Evolutionary conservation across 805 yeast genomes (phyloP), one percentile per base, ranked within the genome.

Genomic region (Ogataea trehalophila): DNA sequence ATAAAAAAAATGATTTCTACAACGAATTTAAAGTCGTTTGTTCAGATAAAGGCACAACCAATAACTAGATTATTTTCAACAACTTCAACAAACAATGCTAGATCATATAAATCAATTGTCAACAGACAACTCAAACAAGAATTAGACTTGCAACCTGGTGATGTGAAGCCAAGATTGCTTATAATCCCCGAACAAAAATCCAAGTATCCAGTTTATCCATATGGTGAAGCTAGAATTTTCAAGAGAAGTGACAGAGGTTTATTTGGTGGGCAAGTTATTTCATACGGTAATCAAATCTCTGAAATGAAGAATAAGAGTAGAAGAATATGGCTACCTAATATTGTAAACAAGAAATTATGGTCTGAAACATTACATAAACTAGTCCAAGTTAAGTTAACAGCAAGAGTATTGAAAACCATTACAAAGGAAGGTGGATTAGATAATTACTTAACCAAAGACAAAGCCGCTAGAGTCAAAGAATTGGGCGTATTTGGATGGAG

Each of bases 351-450:
- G 61, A 77, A 75, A 33, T 70, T 94, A 41, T 92, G 96, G 94
- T 87, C 96, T 53, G 96, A 87, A 56, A 70, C 87, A 0, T 74
- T 94, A 58, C 70, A 81, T 49, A 74, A 73, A 55, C 67, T 71
- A 37, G 65, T 90, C 40, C 71, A 72, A 42, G 66, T 88, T 46
- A 80, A 76, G 50, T 81, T 90, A 34, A 83, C 90, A 7, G 79
- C 97, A 5, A 79, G 83, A 50, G 97, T 90, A 6, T 74, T 94
- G 61, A 81, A 83, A 59, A 90, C 97, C 0, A 84, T 94, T 49
- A 85, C 87, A 49, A 87, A 82, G 58, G 98, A 92, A 66, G 99
- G 99, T 52, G 99, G 99, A 5, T 73, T 94, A 47, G 99, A 94
- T 63, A 83, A 83, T 54, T 94, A 94, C 63, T 67, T 94, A 51